Evolutionary conservation across 2,329 filamentous ascomycete species (phyloP).

Genomic region (Neonectria faginata): DNA sequence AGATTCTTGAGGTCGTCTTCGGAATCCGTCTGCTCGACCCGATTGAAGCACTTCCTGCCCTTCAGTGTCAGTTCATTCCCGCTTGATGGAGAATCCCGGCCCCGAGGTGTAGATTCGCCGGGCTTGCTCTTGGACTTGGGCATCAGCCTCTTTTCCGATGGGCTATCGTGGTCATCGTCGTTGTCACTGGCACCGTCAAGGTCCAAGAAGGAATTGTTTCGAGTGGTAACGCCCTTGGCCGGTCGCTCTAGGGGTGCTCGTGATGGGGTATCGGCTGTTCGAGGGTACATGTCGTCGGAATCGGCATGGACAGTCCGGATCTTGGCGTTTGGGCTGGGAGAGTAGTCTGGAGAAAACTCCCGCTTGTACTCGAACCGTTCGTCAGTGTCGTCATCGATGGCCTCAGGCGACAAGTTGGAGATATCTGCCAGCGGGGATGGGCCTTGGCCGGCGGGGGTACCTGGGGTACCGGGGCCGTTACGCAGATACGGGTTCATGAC

Average conservation of each 20-base stretch:
- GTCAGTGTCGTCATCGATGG: constrained; percentile 19
- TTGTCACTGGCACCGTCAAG: constrained; percentile 62
- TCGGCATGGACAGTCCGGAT: constrained; percentile 72
- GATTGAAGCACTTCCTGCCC: constrained; percentile 42
- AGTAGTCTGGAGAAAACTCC: constrained; percentile 81
- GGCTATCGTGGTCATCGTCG: constrained; percentile 52
- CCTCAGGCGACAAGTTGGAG: constrained; percentile 41
- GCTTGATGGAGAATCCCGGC: constrained; percentile 27
- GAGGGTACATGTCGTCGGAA: constrained; percentile 47
- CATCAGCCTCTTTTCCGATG: constrained; percentile 28
- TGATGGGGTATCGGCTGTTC: constrained; percentile 51
- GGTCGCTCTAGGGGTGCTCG: constrained; percentile 50
- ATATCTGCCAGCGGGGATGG: constrained; percentile 43
- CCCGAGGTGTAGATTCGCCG: constrained; percentile 1
- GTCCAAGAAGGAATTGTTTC: constrained; percentile 63
- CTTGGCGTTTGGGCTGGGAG: constrained; percentile 77
- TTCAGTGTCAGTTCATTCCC: constrained; percentile 47
- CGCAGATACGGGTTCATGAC: constrained; percentile 88
- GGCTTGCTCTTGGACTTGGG: constrained; percentile 28
- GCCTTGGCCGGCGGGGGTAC: constrained; percentile 44
- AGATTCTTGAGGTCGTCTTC: constrained; percentile 54
- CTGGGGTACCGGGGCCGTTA: constrained; percentile 45
- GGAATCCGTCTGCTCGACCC: constrained; percentile 45
- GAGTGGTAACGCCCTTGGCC: constrained; percentile 46
- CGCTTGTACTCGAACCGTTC: constrained; percentile 56